Evolutionary conservation across 2,329 filamentous ascomycete genomes (phyloP).

Genomic region (Talaromyces sp.): DNA sequence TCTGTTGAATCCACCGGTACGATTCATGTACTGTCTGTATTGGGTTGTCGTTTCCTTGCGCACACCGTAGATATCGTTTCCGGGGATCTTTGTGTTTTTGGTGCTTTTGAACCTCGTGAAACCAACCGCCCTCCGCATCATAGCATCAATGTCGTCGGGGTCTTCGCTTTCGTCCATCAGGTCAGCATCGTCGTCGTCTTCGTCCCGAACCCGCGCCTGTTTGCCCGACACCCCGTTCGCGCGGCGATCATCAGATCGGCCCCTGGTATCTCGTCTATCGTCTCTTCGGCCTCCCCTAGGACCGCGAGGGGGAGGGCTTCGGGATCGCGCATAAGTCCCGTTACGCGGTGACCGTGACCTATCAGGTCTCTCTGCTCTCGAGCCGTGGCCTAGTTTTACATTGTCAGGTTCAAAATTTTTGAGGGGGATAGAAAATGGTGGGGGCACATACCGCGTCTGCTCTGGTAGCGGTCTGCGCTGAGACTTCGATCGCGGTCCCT

Average conservation of each 20-base stretch:
- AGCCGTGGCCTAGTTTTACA: slow-evolving; percentile 20
- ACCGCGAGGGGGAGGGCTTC: slow-evolving; percentile 30
- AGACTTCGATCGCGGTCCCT: slow-evolving; percentile 36
- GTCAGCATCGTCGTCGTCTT: slow-evolving; percentile 47
- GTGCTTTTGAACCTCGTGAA: slow-evolving; percentile 82
- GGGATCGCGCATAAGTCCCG: slow-evolving; percentile 28
- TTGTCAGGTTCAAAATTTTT: background rate
- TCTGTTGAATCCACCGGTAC: slow-evolving; percentile 46
- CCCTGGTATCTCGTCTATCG: slow-evolving; percentile 24
- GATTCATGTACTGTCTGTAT: slow-evolving; percentile 91
- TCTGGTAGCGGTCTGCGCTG: slow-evolving; percentile 33
- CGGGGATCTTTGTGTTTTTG: slow-evolving; percentile 80
- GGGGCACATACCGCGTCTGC: slow-evolving; percentile 33
- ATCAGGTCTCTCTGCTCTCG: slow-evolving; percentile 30
- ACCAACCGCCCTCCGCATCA: slow-evolving; percentile 84
- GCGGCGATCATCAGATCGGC: slow-evolving; percentile 18
- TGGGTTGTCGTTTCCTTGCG: slow-evolving; percentile 90
- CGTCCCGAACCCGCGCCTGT: slow-evolving; percentile 30
- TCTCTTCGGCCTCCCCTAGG: slow-evolving; percentile 27
- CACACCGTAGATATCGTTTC: slow-evolving; percentile 78
- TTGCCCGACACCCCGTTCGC: slow-evolving; percentile 24
- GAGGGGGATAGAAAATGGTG: background rate
- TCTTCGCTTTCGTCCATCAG: slow-evolving; percentile 11
- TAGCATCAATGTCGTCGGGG: slow-evolving; percentile 54
- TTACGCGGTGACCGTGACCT: slow-evolving; percentile 35